Evolutionary conservation across 306 rosid genomes (phyloP), one percentile per base, ranked within the genome.

Genomic region (Lotus japonicus): DNA sequence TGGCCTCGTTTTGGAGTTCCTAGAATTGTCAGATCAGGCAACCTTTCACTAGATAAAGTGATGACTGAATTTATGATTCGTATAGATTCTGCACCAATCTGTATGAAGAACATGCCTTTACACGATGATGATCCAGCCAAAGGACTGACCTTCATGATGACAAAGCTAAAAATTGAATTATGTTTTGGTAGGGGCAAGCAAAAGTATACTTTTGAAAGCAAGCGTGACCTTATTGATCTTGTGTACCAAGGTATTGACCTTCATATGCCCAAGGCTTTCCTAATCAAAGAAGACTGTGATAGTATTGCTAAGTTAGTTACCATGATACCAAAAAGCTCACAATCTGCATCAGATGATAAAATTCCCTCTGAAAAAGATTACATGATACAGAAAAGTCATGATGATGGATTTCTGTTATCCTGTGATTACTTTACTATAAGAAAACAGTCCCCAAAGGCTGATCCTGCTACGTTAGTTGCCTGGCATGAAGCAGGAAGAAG

Each of bases 1-100:
- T 95, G 86, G 86, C 92, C 99, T 72, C 96, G 99, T 70, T 95
- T 81, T 71, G 97, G 96, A 74, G 74, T 84, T 55, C 96, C 97
- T 53, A 84, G 95, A 74, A 7, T 80, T 58, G 16, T 68, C 21
- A 91, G 97, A 74, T 95, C 99, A 28, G 99, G 99, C 61, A 95
- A 95, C 73, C 85, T 95, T 81, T 48, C 99, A 56, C 51, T 95
- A 43, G 99, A 95, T 80, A 95, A 74, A 80, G 99, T 95, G 56
- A 95, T 95, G 80, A 95, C 99, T 4, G 99, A 95, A 67, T 85
- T 95, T 75, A 88, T 95, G 97, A 69, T 95, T 59, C 89, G 91
- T 9, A 12, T 90, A 57, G 97, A 95, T 74, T 73, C 80, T 66
- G 75, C 92, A n/a, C 96, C 96, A 64, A 45, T 91, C 21, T 80